Conservation (phyloP, 495 filamentous ascomycete genomes). For the Talaromyces stipitatus region DNA sequence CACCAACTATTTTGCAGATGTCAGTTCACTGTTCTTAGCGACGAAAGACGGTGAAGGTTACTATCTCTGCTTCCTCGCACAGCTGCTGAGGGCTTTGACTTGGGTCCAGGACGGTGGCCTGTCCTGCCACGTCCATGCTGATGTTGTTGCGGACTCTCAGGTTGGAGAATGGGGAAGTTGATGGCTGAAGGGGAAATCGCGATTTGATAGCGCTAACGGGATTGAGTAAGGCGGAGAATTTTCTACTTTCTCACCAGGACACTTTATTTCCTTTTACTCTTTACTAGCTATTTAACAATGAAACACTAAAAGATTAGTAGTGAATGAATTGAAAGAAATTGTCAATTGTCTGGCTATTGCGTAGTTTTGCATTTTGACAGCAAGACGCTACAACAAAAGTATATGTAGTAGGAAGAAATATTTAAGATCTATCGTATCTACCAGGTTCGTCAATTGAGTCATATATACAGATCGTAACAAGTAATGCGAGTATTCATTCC, state of each 20-base stretch:
- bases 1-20: not conserved
- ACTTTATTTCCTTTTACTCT: too few species aligned
- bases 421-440: too few species aligned
- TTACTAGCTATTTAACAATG: too few species aligned
- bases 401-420: too few species aligned
- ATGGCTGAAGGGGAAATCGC: not conserved
- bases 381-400: too few species aligned
- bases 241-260: not conserved
- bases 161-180: not conserved
- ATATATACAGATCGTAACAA: too few species aligned
- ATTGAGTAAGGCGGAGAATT: not conserved
- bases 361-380: too few species aligned
- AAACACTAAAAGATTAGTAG: too few species aligned
- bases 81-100: constrained; percentile 16
- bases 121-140: constrained; percentile 6
- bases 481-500: too few species aligned
- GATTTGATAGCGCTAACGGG: constrained; percentile 6
- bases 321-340: too few species aligned
- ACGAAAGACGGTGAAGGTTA: constrained; percentile 7
- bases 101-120: not conserved
- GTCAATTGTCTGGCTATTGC: too few species aligned
- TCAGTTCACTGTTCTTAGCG: not conserved
- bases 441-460: too few species aligned
- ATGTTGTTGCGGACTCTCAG: not conserved
- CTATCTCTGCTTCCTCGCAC: constrained; percentile 20